Percentiles rank a stretch among this genome's conserved stretches.
Evolutionary conservation across 2,329 filamentous ascomycete genomes (phyloP).

Genomic region (Aspergillus niger): DNA sequence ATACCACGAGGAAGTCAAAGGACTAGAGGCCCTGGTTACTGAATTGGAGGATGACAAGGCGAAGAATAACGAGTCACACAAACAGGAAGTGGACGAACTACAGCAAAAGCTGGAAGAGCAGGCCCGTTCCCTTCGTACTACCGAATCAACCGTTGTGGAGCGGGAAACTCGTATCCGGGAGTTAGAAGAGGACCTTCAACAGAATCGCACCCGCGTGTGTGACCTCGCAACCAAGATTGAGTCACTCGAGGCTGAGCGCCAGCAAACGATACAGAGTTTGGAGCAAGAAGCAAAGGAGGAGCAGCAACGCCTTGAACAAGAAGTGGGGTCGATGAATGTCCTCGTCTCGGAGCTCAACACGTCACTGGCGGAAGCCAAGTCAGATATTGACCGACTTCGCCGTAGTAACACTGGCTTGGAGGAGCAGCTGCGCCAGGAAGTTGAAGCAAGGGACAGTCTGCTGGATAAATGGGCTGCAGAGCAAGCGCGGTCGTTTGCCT

Average conservation of each 20-base stretch:
- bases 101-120: conserved; percentile 38
- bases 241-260: conserved; percentile 35
- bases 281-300: conserved; percentile 28
- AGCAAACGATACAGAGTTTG: conserved; percentile 24
- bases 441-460: conserved; percentile 38
- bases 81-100: conserved; percentile 36
- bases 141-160: conserved; percentile 39
- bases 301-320: conserved; percentile 33
- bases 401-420: conserved; percentile 40
- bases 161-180: conserved; percentile 40
- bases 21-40: conserved; percentile 46
- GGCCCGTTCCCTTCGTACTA: conserved; percentile 33
- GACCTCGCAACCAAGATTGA: conserved; percentile 39
- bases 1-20: conserved; percentile 47
- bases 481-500: conserved; percentile 36
- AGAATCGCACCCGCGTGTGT: conserved; percentile 37
- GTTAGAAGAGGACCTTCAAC: conserved; percentile 37
- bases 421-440: conserved; percentile 40
- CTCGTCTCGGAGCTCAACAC: conserved; percentile 45
- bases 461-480: conserved; percentile 38
- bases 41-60: conserved; percentile 44
- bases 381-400: conserved; percentile 40
- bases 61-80: conserved; percentile 30
- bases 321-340: conserved; percentile 44
- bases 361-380: conserved; percentile 38